Percentiles rank a stretch among this genome's conserved stretches.
Conservation (phyloP, 768 basidiomycete genomes). For the Chalciporus chontae region DNA sequence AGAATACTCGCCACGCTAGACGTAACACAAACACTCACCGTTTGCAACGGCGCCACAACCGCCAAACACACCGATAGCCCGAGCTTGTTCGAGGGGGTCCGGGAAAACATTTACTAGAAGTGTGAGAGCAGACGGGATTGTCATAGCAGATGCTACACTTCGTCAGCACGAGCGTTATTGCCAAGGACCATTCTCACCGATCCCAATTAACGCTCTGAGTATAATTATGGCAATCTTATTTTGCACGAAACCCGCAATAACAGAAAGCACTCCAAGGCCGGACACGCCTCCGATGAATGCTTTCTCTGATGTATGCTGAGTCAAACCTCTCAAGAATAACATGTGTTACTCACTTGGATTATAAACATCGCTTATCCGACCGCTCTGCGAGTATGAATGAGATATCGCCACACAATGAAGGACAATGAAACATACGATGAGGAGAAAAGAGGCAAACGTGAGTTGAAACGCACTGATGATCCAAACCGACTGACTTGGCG, state of each 20-base stretch:
- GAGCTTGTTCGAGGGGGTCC: conserved; percentile 42
- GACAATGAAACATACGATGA: conserved; percentile 15
- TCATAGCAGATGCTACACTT: conserved; percentile 42
- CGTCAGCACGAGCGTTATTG: not conserved
- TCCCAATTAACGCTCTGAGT: conserved; percentile 49
- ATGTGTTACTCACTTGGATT: conserved; percentile 28
- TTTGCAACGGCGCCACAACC: conserved; percentile 46
- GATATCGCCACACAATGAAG: not conserved
- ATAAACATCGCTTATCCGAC: conserved; percentile 25
- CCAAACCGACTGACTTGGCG: conserved; percentile 36
- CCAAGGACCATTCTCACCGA: conserved; percentile 28
- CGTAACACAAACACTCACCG: conserved; percentile 20
- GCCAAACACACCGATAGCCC: conserved; percentile 46
- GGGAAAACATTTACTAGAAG: conserved; percentile 51
- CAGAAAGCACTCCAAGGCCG: conserved; percentile 40
- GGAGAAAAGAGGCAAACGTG: conserved; percentile 43
- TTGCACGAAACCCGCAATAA: conserved; percentile 45
- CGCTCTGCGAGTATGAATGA: conserved; percentile 19
- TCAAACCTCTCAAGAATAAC: conserved; percentile 22
- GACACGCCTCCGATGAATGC: conserved; percentile 41
- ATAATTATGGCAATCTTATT: conserved; percentile 47
- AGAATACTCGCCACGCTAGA: not conserved
- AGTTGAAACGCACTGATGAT: conserved; percentile 42
- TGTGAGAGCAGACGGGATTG: conserved; percentile 48
- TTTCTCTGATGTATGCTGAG: conserved; percentile 36